These are phyloP conservation scores for Lactarius quietus DNA, from an alignment of 768 basidiomycete species.

Conservation along the genomic window DNA sequence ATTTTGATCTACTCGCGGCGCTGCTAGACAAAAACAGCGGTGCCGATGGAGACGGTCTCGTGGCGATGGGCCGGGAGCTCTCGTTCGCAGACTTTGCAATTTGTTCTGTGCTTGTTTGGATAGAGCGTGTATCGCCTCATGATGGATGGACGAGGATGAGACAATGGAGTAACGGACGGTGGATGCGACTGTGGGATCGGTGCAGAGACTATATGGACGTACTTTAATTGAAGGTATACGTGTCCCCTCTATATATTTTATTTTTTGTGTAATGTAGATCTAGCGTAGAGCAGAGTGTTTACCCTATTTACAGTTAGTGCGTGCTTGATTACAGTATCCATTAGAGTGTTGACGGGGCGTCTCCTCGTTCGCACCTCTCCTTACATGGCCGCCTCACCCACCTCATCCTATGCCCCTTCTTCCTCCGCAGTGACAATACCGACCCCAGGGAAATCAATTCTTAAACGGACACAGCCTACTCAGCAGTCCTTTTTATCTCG, in stretches of 20 bases:
- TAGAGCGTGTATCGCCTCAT: slow-evolving; percentile 66
- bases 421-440: slow-evolving; percentile 80
- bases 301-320: not conserved
- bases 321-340: not conserved
- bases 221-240: slow-evolving; percentile 34
- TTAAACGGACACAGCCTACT: slow-evolving; percentile 69
- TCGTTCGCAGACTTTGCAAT: slow-evolving; percentile 73
- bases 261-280: not conserved
- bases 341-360: slow-evolving; percentile 8
- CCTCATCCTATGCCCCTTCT: slow-evolving; percentile 61
- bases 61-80: slow-evolving; percentile 61
- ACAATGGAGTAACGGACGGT: slow-evolving; percentile 67
- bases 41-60: slow-evolving; percentile 57
- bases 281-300: not conserved
- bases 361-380: slow-evolving; percentile 6
- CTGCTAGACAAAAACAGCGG: slow-evolving; percentile 65
- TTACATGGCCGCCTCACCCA: slow-evolving; percentile 33
- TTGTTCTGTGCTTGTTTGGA: slow-evolving; percentile 70
- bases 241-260: not conserved
- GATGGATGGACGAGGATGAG: slow-evolving; percentile 69
- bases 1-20: slow-evolving; percentile 60
- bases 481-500: slow-evolving; percentile 70
- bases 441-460: slow-evolving; percentile 74
- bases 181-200: slow-evolving; percentile 58
- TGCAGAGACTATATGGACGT: slow-evolving; percentile 70